Conservation (phyloP, 108 stramenopile species). For the Nitzschia palea region DNA sequence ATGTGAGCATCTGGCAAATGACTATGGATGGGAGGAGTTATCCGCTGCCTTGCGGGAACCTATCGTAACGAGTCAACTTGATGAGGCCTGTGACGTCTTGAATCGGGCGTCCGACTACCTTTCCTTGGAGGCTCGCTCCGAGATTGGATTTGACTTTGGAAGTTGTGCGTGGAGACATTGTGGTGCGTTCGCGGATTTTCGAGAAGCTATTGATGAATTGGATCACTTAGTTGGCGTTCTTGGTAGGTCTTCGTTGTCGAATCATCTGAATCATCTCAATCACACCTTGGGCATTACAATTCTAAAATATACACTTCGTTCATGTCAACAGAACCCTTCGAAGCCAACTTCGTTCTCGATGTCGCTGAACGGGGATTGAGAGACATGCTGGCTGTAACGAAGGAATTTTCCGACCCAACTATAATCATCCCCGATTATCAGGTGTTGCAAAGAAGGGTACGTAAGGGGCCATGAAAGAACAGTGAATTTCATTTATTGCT, state of each 20-base stretch:
- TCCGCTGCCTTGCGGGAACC: conserved; percentile 20
- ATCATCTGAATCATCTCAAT: too few species aligned
- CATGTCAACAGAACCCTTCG: conserved; percentile 65
- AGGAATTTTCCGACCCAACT: conserved; percentile 2
- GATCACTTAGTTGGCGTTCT: conserved; percentile 62
- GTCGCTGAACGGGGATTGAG: conserved; percentile 78
- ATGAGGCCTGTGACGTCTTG: conserved; percentile 24
- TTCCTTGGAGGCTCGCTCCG: conserved; percentile 25
- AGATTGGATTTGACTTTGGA: conserved; percentile 85
- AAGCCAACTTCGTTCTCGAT: conserved; percentile 71
- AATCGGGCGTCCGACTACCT: conserved; percentile 25
- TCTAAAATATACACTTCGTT: background rate
- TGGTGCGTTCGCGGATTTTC: conserved; percentile 81
- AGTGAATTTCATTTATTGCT: too few species aligned
- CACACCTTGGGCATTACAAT: background rate
- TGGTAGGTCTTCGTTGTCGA: too few species aligned
- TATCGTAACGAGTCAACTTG: conserved; percentile 16
- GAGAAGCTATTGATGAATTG: conserved; percentile 82
- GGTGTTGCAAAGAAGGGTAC: conserved; percentile 30
- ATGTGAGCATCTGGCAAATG: conserved; percentile 50
- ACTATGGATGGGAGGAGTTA: conserved; percentile 79
- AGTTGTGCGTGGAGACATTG: conserved; percentile 88
- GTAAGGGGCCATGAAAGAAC: background rate
- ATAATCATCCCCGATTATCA: conserved; percentile 29
- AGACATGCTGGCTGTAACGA: conserved; percentile 63